These are phyloP conservation scores for Hypoxylon sp. DNA, from an alignment of 2,329 filamentous ascomycete species.

Conservation along the genomic window DNA sequence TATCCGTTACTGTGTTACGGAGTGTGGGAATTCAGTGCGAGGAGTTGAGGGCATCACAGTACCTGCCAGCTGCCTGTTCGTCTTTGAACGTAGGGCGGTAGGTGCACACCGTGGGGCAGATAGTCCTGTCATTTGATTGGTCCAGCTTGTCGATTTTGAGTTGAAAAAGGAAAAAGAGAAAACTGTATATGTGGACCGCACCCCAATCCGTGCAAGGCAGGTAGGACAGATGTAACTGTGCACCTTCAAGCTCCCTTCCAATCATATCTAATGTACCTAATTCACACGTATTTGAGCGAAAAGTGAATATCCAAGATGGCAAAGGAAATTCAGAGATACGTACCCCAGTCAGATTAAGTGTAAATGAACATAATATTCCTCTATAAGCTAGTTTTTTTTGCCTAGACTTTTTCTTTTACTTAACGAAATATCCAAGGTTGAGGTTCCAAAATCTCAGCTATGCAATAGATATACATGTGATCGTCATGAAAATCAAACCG, in stretches of 20 bases:
- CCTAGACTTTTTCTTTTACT: neutral
- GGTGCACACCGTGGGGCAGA: neutral
- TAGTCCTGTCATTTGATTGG: neutral
- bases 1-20: no score
- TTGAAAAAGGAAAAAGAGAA: conserved; percentile 1
- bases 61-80: neutral
- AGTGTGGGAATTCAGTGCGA: neutral
- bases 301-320: neutral
- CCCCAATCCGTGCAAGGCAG: no score
- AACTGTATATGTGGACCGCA: neutral
- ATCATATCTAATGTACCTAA: no score
- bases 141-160: neutral
- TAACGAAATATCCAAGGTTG: neutral
- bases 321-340: neutral
- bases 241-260: no score
- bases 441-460: neutral
- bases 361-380: neutral
- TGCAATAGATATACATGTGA: neutral
- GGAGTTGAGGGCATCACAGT: neutral
- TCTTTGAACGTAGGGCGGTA: neutral
- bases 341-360: neutral
- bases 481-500: neutral
- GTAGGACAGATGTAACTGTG: no score
- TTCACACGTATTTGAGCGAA: neutral
- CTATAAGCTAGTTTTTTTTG: neutral